These are phyloP conservation scores for Magnolia sinica DNA, from an alignment of 164 flowering plant species.

Conservation along the genomic window DNA sequence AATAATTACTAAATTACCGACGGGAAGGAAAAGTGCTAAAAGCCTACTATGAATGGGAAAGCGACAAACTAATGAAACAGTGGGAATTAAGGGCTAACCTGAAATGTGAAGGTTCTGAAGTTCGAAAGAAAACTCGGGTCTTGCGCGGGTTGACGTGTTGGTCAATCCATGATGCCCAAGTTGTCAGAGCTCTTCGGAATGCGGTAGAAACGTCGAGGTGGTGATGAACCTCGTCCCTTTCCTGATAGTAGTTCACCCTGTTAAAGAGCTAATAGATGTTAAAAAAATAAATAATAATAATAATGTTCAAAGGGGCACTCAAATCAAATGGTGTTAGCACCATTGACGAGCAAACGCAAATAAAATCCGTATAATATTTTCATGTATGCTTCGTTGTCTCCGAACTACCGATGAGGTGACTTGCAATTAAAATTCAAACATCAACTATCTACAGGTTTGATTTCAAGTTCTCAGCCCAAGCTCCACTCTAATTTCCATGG, in stretches of 20 bases:
- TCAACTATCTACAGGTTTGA: no score
- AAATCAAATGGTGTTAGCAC: neutral
- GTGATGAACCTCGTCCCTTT: constrained; percentile 61
- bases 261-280: constrained; percentile 5
- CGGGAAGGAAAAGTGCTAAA: neutral
- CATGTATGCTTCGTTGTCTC: no score
- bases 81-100: constrained; percentile 35
- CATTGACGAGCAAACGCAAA: neutral
- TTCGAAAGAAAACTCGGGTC: constrained; percentile 82
- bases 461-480: no score
- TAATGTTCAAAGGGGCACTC: neutral
- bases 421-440: no score
- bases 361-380: no score
- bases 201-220: constrained; percentile 72
- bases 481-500: no score
- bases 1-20: constrained; percentile 1
- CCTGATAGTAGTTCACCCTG: constrained; percentile 88
- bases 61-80: neutral
- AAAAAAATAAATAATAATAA: neutral
- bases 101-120: constrained; percentile 89
- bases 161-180: constrained; percentile 97
- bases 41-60: neutral
- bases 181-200: constrained; percentile 63
- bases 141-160: constrained; percentile 48
- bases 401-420: no score